phyloP scores from a whole-genome alignment of 768 basidiomycete genomes.

The Infundibulicybe gibba region DNA sequence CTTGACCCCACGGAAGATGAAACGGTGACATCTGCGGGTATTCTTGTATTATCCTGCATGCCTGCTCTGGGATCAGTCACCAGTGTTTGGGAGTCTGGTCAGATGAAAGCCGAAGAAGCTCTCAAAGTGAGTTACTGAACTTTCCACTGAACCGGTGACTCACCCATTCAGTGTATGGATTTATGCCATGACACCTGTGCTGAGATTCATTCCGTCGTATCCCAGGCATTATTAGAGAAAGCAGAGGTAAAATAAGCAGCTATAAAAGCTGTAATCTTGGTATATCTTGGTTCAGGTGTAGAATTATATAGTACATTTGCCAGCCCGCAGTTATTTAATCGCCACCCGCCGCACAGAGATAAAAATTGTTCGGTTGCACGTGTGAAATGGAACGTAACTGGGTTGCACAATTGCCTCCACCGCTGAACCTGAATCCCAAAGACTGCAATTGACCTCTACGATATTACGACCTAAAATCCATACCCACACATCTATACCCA shows the following conservation, averaged over 20 bases:
- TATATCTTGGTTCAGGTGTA: too few species aligned
- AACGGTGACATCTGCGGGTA: slow-evolving; percentile 49
- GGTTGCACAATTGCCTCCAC: too few species aligned
- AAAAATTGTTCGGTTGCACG: too few species aligned
- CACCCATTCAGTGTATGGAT: slow-evolving; percentile 55
- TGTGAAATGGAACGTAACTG: too few species aligned
- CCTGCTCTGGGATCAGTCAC: slow-evolving; percentile 85
- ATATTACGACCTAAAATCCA: too few species aligned
- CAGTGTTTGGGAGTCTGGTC: slow-evolving; percentile 83
- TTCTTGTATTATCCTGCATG: slow-evolving; percentile 79
- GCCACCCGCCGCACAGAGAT: too few species aligned
- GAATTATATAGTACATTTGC: too few species aligned
- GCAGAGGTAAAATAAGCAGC: slow-evolving; percentile 1
- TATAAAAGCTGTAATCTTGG: too few species aligned
- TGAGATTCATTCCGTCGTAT: slow-evolving; percentile 74
- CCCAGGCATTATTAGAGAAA: slow-evolving; percentile 60
- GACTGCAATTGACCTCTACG: too few species aligned
- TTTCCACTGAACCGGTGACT: background rate
- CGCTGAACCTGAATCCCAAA: too few species aligned
- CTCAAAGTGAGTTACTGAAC: slow-evolving; percentile 44
- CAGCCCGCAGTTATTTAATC: too few species aligned
- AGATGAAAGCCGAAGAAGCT: slow-evolving; percentile 48
- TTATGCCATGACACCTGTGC: slow-evolving; percentile 65
- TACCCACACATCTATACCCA: background rate
- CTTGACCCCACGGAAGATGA: slow-evolving; percentile 83